Evolutionary conservation across 208 protist species (phyloP), one percentile per base, ranked within the genome.

Genomic region (Trypanosoma avium): DNA sequence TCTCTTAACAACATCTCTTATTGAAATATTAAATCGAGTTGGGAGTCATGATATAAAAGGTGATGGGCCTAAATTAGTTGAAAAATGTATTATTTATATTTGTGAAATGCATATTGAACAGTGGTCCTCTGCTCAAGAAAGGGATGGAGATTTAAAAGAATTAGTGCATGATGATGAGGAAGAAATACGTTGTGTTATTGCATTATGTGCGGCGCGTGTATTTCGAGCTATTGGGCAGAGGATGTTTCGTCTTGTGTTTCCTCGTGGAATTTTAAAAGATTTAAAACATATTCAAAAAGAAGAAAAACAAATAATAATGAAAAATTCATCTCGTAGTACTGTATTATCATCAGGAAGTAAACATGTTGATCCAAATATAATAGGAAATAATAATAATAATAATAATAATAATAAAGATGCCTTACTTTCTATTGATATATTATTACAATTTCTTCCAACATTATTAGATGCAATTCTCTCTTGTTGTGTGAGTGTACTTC

Each of bases 161-260:
- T 21, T 67, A 5, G 36, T 61, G 9, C 32, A 76, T 17, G 80
- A 90, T 57, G 79, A 85, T 15, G 86, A 92, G 36, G 67, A 75
- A 10, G 86, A 92, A 54, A 80, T 92, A 40, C 83, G 82, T n/a
- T 72, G 67, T 43, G 50, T 79, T 10, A 70, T 74, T 12, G 66
- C 71, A 17, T 24, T 62, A 13, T 81, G 80, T 46, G 79, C 68
- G 3, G 77, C 74, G 15, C 50, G 38, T 33, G 57, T 70, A 29
- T 84, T 84, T 54, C 47, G 50, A 36, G 61, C 55, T 8, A 42
- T 82, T 30, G 67, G 45, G 15, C 73, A 84, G 21, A 70, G 70
- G 4, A 75, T 67, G 27, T 61, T 85, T 22, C 71, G 69, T 29
- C 27, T 84, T 53, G 47, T 59, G 32, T 69, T 71, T 33, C 66